Conservation (phyloP, 192 early-diverging fungal genomes). For the Coemansia sp. region DNA sequence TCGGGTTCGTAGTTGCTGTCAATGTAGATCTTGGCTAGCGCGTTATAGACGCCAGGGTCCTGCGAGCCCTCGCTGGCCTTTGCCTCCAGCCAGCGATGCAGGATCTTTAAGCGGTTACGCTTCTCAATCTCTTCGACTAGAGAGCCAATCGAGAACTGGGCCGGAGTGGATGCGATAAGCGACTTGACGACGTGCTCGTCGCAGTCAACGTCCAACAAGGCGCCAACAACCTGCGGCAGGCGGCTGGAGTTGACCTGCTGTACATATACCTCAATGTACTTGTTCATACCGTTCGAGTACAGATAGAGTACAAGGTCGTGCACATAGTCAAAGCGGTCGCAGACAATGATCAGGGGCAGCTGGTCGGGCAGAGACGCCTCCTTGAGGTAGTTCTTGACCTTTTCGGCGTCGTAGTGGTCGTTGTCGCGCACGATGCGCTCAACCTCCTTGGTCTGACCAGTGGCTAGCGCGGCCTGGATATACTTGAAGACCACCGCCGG, state of each 20-base stretch:
- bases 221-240: slow-evolving; percentile 93
- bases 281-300: slow-evolving; percentile 90
- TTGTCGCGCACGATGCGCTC: slow-evolving; percentile 97
- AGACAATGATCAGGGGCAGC: slow-evolving; percentile 97
- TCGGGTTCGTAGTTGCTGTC: slow-evolving; percentile 99
- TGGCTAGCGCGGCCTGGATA: slow-evolving; percentile 92
- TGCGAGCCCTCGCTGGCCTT: slow-evolving; percentile 84
- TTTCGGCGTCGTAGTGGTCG: slow-evolving; percentile 95
- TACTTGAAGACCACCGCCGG: slow-evolving; percentile 98
- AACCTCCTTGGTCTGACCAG: slow-evolving; percentile 95
- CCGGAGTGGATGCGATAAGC: slow-evolving; percentile 81
- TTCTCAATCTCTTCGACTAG: slow-evolving; percentile 92
- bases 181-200: slow-evolving; percentile 92
- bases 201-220: slow-evolving; percentile 97
- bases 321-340: slow-evolving; percentile 96
- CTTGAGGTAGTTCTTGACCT: slow-evolving; percentile 99
- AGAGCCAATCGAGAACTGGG: slow-evolving; percentile 79
- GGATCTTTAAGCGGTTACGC: slow-evolving; percentile 94
- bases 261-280: slow-evolving; percentile 99
- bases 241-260: slow-evolving; percentile 96
- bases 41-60: slow-evolving; percentile 94
- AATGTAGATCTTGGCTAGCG: slow-evolving; percentile 98
- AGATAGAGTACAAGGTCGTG: slow-evolving; percentile 96
- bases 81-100: slow-evolving; percentile 92
- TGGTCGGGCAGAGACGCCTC: slow-evolving; percentile 95